These are phyloP conservation scores for Aspergillus brunneoviolaceus DNA, from an alignment of 2,329 filamentous ascomycete genomes.

Conservation along the genomic window DNA sequence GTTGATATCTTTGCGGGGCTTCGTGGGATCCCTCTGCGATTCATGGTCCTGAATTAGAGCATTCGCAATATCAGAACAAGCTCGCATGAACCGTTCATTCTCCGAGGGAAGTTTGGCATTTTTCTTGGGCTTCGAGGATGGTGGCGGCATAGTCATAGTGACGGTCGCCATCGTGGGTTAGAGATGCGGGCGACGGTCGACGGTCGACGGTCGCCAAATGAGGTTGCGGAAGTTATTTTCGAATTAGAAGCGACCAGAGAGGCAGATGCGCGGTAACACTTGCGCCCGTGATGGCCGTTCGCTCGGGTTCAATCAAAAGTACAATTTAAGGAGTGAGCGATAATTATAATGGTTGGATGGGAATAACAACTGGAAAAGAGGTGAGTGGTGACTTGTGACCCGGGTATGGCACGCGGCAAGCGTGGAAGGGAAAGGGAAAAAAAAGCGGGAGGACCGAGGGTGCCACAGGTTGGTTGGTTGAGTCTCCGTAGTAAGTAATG, in stretches of 20 bases:
- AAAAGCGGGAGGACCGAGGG: slow-evolving; percentile 21
- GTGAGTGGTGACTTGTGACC: not conserved
- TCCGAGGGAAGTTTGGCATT: slow-evolving; percentile 79
- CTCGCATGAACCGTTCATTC: slow-evolving; percentile 89
- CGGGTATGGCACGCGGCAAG: not conserved
- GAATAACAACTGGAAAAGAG: too few relatives aligned
- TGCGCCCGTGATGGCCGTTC: too few relatives aligned
- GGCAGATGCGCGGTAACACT: not conserved
- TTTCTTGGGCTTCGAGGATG: slow-evolving; percentile 59
- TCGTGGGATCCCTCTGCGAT: slow-evolving; percentile 69
- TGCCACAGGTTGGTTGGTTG: too few relatives aligned
- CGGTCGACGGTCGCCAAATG: slow-evolving; percentile 8
- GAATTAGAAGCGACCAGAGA: not conserved
- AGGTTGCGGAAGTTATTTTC: not conserved
- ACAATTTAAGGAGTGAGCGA: not conserved
- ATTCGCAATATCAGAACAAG: slow-evolving; percentile 93
- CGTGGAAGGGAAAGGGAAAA: slow-evolving; percentile 13
- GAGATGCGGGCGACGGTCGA: not conserved
- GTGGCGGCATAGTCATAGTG: slow-evolving; percentile 58
- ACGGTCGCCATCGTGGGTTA: slow-evolving; percentile 59
- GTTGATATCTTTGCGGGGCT: slow-evolving; percentile 82
- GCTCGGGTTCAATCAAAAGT: too few relatives aligned
- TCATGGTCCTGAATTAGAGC: slow-evolving; percentile 94
- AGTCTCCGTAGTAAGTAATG: too few relatives aligned
- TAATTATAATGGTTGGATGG: not conserved